Conservation (phyloP, 768 basidiomycete genomes). For the Crucibulum laeve region DNA sequence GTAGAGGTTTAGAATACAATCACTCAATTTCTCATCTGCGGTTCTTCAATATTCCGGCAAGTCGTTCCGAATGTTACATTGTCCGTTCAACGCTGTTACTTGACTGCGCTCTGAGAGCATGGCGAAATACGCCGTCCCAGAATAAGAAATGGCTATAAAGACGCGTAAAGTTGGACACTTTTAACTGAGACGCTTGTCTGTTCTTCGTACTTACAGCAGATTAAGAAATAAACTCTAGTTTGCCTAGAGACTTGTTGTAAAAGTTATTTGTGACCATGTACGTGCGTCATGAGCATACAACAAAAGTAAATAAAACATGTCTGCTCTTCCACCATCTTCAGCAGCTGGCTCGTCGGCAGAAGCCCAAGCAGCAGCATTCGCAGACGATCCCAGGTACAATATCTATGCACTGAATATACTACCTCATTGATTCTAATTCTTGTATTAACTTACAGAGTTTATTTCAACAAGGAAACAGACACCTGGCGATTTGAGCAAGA, state of each 20-base stretch:
- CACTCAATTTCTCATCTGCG: too few relatives aligned
- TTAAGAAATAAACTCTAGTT: too few relatives aligned
- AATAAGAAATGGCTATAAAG: background rate
- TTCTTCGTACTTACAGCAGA: too few relatives aligned
- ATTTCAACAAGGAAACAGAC: conserved; percentile 68
- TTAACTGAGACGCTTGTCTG: too few relatives aligned
- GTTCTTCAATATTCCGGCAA: too few relatives aligned
- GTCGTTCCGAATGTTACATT: too few relatives aligned
- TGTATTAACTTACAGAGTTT: conserved; percentile 42
- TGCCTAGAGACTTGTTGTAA: background rate
- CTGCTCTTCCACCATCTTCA: conserved; percentile 42
- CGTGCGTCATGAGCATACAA: conserved; percentile 23
- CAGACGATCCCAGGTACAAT: conserved; percentile 65
- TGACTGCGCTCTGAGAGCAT: too few relatives aligned
- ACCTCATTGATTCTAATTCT: background rate
- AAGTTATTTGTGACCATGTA: conserved; percentile 1
- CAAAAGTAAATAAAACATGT: conserved; percentile 41
- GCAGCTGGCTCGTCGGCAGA: conserved; percentile 51
- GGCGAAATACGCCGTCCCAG: background rate
- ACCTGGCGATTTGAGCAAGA: conserved; percentile 91
- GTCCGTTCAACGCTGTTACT: too few relatives aligned
- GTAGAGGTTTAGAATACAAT: conserved; percentile 15
- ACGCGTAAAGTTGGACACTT: too few relatives aligned
- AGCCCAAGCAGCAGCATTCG: conserved; percentile 64
- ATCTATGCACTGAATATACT: conserved; percentile 5